phyloP scores from a whole-genome alignment of 2,329 filamentous ascomycete species.

The Venturia oleaginea region DNA sequence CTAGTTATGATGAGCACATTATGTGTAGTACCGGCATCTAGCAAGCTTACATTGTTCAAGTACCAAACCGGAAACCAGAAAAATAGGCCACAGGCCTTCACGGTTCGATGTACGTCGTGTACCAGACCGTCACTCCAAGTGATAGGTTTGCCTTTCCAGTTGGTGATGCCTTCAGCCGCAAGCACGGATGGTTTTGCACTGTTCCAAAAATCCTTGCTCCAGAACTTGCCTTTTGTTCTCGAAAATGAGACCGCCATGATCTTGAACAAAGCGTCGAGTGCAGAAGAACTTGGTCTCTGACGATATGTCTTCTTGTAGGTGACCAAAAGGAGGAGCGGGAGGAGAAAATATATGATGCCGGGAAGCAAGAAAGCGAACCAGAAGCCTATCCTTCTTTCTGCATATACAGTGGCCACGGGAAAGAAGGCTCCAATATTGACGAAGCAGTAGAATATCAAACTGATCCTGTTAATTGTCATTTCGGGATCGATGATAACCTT shows the following conservation, averaged over 20 bases:
- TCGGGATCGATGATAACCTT: slow-evolving; percentile 40
- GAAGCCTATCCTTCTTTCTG: slow-evolving; percentile 33
- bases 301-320: slow-evolving; percentile 28
- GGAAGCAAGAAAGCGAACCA: slow-evolving; percentile 33
- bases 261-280: slow-evolving; percentile 25
- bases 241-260: slow-evolving; percentile 27
- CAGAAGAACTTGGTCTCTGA: slow-evolving; percentile 25
- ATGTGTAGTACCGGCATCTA: not conserved
- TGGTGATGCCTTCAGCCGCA: slow-evolving; percentile 14
- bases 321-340: slow-evolving; percentile 20
- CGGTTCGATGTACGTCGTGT: slow-evolving; percentile 27
- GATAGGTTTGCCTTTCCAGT: slow-evolving; percentile 15
- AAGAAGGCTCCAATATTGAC: slow-evolving; percentile 27
- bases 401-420: slow-evolving; percentile 31
- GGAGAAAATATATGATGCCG: slow-evolving; percentile 23
- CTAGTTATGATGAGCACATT: not conserved
- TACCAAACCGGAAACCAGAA: slow-evolving; percentile 31
- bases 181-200: slow-evolving; percentile 24
- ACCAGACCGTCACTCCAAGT: slow-evolving; percentile 29
- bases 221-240: slow-evolving; percentile 26
- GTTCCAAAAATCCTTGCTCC: slow-evolving; percentile 27
- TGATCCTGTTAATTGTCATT: slow-evolving; percentile 30
- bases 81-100: slow-evolving; percentile 29
- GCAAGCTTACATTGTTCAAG: slow-evolving; percentile 25
- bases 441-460: slow-evolving; percentile 28